Conservation (phyloP, 192 early-diverging fungal genomes). For the Coemansia sp. region DNA sequence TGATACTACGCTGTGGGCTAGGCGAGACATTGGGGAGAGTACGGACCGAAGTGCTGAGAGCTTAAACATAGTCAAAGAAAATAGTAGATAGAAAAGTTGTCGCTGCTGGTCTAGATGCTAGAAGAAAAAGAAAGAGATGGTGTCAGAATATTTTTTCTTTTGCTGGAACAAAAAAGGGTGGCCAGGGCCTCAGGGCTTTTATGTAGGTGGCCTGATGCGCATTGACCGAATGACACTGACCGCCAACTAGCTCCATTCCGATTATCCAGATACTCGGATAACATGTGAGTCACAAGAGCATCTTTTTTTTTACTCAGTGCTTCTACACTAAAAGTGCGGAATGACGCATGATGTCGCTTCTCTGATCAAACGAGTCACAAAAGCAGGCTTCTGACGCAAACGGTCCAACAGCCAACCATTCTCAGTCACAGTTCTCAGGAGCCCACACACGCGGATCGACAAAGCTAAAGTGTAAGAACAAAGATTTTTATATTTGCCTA, state of each 20-base stretch:
- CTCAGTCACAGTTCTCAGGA: not conserved
- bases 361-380: conserved; percentile 1
- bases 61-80: conserved; percentile 28
- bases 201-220: not conserved
- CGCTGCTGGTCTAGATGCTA: not conserved
- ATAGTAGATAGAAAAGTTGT: not conserved
- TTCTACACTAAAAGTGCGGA: not conserved
- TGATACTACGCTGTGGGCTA: conserved; percentile 19
- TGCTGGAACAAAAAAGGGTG: not conserved
- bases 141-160: not conserved
- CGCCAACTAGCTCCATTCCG: not conserved
- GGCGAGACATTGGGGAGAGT: conserved; percentile 27
- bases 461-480: not conserved
- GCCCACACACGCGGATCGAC: not conserved
- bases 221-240: not conserved
- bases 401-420: not conserved
- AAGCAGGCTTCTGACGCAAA: not conserved
- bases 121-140: not conserved
- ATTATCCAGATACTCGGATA: not conserved
- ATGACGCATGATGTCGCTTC: not conserved
- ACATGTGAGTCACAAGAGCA: not conserved
- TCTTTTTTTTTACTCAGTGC: not conserved
- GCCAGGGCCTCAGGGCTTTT: not conserved
- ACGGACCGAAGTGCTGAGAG: conserved; percentile 20
- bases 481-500: not conserved